Evolutionary conservation across 768 basidiomycete species (phyloP).

Genomic region (Hericium rajendrae): DNA sequence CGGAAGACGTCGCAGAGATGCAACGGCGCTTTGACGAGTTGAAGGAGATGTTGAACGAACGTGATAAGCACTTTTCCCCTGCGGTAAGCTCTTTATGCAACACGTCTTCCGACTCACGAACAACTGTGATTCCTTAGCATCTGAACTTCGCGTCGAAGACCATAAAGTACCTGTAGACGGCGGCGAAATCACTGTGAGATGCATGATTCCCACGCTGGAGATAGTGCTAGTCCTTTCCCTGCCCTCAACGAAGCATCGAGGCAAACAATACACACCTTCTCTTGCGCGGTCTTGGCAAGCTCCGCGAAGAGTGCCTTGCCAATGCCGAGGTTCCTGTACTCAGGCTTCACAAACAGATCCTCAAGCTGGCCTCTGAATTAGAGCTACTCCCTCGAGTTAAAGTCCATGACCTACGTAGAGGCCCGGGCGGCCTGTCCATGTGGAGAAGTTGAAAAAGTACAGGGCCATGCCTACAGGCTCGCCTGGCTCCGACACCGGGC

Average conservation of each 20-base stretch:
- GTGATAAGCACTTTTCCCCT: too few species aligned
- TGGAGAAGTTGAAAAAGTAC: constrained; percentile 93
- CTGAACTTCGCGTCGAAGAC: background rate
- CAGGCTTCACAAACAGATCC: constrained; percentile 81
- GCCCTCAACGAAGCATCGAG: background rate
- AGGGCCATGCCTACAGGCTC: constrained; percentile 39
- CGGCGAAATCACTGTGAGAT: background rate
- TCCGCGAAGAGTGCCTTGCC: constrained; percentile 87
- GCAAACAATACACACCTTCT: constrained; percentile 45
- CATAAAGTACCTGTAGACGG: background rate
- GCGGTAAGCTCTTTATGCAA: too few species aligned
- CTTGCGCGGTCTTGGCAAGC: constrained; percentile 78
- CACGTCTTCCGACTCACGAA: too few species aligned
- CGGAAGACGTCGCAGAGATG: too few species aligned
- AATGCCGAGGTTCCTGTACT: constrained; percentile 60
- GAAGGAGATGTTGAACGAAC: too few species aligned
- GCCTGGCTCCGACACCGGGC: constrained; percentile 35
- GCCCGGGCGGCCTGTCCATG: constrained; percentile 91
- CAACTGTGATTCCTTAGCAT: too few species aligned
- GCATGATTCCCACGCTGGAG: background rate
- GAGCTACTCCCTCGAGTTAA: background rate
- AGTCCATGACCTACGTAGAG: constrained; percentile 54
- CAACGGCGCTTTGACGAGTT: too few species aligned
- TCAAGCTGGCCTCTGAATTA: constrained; percentile 52
- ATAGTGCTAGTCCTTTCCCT: background rate